These are phyloP conservation scores for Pseudogymnoascus sp. DNA, from an alignment of 2,329 filamentous ascomycete species.

Conservation along the genomic window DNA sequence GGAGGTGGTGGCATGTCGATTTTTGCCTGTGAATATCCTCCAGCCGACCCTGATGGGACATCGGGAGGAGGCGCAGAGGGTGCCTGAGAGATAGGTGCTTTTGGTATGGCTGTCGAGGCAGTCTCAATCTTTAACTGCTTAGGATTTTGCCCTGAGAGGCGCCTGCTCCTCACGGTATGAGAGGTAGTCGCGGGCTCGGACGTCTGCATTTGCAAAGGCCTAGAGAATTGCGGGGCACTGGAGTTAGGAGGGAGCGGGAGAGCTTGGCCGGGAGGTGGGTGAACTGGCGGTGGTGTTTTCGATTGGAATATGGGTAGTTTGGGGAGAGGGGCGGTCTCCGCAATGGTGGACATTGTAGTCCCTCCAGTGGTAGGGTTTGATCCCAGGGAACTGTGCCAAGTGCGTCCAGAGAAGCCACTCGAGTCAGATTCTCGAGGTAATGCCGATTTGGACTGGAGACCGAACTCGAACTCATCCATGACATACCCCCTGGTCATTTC, in stretches of 20 bases:
- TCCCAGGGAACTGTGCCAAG: conserved; percentile 72
- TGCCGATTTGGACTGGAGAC: conserved; percentile 57
- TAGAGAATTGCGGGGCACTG: conserved; percentile 29
- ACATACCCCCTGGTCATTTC: conserved; percentile 81
- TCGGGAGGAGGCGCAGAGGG: neutral
- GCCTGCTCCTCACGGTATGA: conserved; percentile 60
- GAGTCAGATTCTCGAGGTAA: conserved; percentile 74
- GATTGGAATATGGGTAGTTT: conserved; percentile 24
- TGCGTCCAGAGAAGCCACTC: conserved; percentile 67
- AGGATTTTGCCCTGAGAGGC: conserved; percentile 70
- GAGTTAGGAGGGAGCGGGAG: conserved; percentile 39
- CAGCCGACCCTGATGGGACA: neutral
- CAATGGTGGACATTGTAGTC: conserved; percentile 63
- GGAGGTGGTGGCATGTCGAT: conserved; percentile 24
- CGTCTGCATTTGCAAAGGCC: conserved; percentile 17
- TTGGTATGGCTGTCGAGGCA: conserved; percentile 16
- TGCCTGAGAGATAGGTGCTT: conserved; percentile 8
- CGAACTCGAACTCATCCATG: conserved; percentile 76
- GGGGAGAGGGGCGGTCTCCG: conserved; percentile 40
- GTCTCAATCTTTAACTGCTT: conserved; percentile 91
- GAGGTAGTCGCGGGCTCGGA: conserved; percentile 17
- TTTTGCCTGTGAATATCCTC: conserved; percentile 18
- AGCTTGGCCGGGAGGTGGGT: conserved; percentile 22
- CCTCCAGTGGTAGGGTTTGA: conserved; percentile 64
- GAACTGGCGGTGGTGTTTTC: conserved; percentile 19